A percentile compares a stretch with the other conserved stretches of the same genome.
Evolutionary conservation across 139 green algal species (phyloP).

Genomic region (Zygnema circumcarinatum): DNA sequence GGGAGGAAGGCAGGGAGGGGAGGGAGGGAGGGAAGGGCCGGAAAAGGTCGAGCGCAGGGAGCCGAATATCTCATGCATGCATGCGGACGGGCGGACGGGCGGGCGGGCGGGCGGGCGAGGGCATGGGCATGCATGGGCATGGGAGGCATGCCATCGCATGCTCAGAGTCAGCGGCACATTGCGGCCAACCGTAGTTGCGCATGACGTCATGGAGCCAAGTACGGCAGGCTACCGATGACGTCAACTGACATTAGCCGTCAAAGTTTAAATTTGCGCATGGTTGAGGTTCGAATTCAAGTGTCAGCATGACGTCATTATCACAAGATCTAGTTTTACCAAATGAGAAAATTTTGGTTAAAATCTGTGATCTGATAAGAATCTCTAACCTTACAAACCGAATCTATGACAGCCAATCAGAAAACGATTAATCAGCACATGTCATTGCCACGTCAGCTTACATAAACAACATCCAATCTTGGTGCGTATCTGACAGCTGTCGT

Average conservation of each 20-base stretch:
- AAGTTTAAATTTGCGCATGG: conserved; percentile 1
- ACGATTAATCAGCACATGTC: too few species aligned
- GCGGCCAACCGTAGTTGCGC: not conserved
- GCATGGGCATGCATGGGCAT: not conserved
- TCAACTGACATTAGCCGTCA: not conserved
- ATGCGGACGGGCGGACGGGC: too few species aligned
- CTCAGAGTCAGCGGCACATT: not conserved
- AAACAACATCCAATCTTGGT: too few species aligned
- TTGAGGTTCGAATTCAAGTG: not conserved
- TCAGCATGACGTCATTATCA: too few species aligned
- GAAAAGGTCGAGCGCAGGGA: not conserved
- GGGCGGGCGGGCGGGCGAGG: not conserved
- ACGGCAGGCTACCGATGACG: not conserved
- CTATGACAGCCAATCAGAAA: too few species aligned
- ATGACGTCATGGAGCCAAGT: not conserved
- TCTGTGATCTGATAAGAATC: too few species aligned
- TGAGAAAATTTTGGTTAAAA: too few species aligned
- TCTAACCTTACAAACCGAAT: too few species aligned
- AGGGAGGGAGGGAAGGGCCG: not conserved
- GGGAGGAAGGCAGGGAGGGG: not conserved
- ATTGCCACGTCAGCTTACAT: too few species aligned
- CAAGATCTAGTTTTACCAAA: too few species aligned
- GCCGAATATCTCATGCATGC: not conserved
- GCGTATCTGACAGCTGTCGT: too few species aligned
- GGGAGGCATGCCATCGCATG: not conserved